Evolutionary conservation across 768 basidiomycete genomes (phyloP).

Genomic region (Leccinum fibrillosum): DNA sequence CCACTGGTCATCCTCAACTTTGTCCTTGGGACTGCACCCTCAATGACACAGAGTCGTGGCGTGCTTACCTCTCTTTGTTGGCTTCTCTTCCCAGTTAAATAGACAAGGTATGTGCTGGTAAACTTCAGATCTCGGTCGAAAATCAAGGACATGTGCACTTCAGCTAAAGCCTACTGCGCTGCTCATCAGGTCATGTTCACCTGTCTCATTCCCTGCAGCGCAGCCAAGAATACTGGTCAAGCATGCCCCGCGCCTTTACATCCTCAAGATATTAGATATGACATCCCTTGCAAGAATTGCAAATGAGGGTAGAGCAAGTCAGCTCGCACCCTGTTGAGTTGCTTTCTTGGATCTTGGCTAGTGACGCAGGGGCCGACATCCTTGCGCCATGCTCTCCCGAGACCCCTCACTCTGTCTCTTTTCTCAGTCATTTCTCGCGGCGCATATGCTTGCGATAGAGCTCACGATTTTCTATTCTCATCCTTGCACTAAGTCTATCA

Average conservation of each 20-base stretch:
- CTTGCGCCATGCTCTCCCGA: background rate
- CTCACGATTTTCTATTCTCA: background rate
- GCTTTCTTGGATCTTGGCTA: background rate
- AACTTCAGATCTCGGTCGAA: conserved; percentile 7
- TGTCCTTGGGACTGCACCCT: background rate
- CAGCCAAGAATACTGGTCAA: rapidly evolving
- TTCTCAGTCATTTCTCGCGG: background rate
- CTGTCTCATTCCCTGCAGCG: background rate
- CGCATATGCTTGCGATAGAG: background rate
- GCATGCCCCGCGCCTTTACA: background rate
- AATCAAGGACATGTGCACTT: conserved; percentile 17
- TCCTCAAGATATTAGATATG: background rate
- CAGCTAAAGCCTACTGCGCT: conserved; percentile 6
- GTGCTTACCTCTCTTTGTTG: background rate
- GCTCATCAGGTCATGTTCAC: background rate
- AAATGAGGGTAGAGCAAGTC: conserved; percentile 4
- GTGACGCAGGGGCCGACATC: background rate
- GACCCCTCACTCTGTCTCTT: background rate
- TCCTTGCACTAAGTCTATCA: background rate
- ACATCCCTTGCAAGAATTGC: conserved; percentile 13
- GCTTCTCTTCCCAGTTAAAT: conserved; percentile 11
- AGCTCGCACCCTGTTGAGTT: background rate
- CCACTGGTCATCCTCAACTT: conserved; percentile 4
- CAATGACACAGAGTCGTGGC: conserved; percentile 5
- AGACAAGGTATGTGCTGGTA: conserved; percentile 12